A percentile compares a stretch with the other conserved stretches of the same genome.
Evolutionary conservation across 805 yeast species (phyloP).

Genomic region (Yarrowia bubula): DNA sequence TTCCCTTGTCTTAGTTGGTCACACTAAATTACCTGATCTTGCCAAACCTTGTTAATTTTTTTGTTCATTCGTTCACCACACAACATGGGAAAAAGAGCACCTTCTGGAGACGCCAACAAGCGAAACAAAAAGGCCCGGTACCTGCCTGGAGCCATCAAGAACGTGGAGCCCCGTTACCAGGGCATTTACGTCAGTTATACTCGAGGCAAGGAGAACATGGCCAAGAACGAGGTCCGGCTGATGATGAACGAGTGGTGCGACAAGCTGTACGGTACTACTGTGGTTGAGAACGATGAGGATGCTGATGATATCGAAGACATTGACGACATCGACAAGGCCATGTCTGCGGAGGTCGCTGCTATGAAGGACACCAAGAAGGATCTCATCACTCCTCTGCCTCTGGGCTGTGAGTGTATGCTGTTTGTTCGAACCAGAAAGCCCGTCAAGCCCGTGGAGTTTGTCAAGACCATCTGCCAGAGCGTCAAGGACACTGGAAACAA

Average conservation of each 20-base stretch:
- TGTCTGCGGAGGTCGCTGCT: conserved; percentile 60
- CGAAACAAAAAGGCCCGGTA: conserved; percentile 27
- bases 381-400: conserved; percentile 31
- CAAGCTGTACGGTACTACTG: not conserved
- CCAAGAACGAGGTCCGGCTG: conserved; percentile 67
- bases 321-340: conserved; percentile 56
- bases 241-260: conserved; percentile 51
- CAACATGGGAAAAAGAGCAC: conserved; percentile 8
- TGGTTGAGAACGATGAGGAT: conserved; percentile 43
- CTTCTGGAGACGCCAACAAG: conserved; percentile 15
- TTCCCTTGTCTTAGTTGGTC: not conserved
- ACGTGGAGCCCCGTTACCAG: conserved; percentile 75
- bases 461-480: conserved; percentile 61
- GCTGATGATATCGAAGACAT: conserved; percentile 48
- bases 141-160: conserved; percentile 24
- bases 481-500: conserved; percentile 47
- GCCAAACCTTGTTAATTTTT: not conserved
- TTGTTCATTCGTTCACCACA: not conserved
- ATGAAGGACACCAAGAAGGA: conserved; percentile 45
- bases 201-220: conserved; percentile 72
- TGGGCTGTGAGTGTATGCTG: conserved; percentile 52
- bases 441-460: conserved; percentile 72
- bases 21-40: not conserved
- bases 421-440: conserved; percentile 81
- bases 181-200: conserved; percentile 91